These are phyloP conservation scores for Kondoa subrosea DNA, from an alignment of 768 basidiomycete genomes.

Conservation along the genomic window DNA sequence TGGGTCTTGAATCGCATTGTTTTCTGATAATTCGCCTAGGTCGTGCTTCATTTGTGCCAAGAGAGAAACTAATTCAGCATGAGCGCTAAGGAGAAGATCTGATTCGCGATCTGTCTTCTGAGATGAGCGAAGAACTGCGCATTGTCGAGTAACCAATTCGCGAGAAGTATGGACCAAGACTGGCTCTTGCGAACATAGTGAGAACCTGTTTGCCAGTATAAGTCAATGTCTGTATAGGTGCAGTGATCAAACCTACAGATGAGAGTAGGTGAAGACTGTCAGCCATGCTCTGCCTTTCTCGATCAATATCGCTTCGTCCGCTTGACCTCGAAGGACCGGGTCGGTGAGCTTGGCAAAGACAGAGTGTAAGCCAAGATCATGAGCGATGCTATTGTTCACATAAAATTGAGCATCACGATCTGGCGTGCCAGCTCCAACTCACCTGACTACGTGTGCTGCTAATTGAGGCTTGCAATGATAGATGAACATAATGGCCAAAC, in stretches of 20 bases:
- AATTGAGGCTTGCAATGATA: not conserved
- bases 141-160: not conserved
- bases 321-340: not conserved
- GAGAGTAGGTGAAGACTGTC: not conserved
- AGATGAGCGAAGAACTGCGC: not conserved
- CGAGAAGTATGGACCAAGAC: not conserved
- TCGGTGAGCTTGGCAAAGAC: conserved; percentile 9
- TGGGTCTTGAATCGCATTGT: not conserved
- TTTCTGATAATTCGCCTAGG: not conserved
- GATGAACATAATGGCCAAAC: not conserved
- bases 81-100: not conserved
- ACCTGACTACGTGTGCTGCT: not conserved
- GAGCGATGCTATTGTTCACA: not conserved
- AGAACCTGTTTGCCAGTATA: not conserved
- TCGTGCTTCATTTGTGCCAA: not conserved
- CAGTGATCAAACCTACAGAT: conserved; percentile 1
- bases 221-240: not conserved
- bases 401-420: not conserved
- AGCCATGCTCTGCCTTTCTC: not conserved
- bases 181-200: not conserved
- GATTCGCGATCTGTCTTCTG: not conserved
- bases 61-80: not conserved
- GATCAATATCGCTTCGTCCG: conserved; percentile 1
- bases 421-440: not conserved
- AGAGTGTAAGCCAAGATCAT: conserved; percentile 1